Conservation (phyloP, 495 filamentous ascomycete species). For the Aspergillus kassunensis region DNA sequence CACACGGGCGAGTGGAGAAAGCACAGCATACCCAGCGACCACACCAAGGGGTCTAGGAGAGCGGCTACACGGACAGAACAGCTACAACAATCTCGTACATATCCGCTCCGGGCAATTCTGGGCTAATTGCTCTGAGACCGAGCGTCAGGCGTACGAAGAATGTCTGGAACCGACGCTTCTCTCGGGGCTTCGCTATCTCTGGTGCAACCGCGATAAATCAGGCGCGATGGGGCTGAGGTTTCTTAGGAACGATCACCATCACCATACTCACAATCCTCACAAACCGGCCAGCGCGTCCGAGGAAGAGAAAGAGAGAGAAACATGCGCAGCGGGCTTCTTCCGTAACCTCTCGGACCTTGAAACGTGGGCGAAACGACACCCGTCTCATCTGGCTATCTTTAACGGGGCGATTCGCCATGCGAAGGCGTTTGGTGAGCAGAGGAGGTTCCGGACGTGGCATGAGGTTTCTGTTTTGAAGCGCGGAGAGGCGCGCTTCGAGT, state of each 20-base stretch:
- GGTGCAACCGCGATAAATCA: constrained; percentile 5
- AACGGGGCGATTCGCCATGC: constrained; percentile 19
- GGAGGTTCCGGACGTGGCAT: constrained; percentile 23
- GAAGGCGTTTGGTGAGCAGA: constrained; percentile 15
- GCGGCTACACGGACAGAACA: constrained; percentile 12
- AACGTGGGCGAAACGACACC: constrained; percentile 18
- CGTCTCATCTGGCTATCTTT: constrained; percentile 21
- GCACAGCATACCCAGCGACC: background rate
- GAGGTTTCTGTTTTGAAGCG: constrained; percentile 19
- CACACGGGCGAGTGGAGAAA: background rate
- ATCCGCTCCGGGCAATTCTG: constrained; percentile 24
- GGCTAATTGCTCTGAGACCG: constrained; percentile 10
- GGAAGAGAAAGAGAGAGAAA: constrained; percentile 5
- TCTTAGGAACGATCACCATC: background rate
- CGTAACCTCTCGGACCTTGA: constrained; percentile 17
- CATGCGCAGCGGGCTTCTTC: constrained; percentile 23
- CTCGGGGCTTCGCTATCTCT: constrained; percentile 15
- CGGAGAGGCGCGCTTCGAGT: constrained; percentile 21
- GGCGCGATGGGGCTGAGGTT: constrained; percentile 15
- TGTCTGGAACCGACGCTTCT: constrained; percentile 14
- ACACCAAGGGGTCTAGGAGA: background rate
- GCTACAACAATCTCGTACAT: constrained; percentile 16
- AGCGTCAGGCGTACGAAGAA: constrained; percentile 7
- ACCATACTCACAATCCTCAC: background rate
- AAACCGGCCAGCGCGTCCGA: background rate